These are phyloP conservation scores for Diaporthe velutina DNA, from an alignment of 2,329 filamentous ascomycete genomes.

Conservation along the genomic window DNA sequence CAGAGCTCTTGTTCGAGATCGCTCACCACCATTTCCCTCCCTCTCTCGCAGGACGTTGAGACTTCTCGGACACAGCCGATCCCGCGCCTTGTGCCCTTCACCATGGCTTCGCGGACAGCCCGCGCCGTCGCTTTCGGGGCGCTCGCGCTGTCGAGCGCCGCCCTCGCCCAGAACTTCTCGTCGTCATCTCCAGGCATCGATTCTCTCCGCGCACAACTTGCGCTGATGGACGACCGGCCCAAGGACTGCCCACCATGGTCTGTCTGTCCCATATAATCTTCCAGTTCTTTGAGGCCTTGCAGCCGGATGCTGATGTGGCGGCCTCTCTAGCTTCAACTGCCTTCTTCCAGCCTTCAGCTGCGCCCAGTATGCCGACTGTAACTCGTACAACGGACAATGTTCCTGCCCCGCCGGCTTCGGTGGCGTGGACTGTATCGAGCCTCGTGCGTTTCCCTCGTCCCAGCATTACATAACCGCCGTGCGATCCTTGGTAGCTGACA, in stretches of 20 bases:
- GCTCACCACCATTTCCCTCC: background rate
- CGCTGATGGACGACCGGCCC: slow-evolving; percentile 80
- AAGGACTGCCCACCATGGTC: slow-evolving; percentile 84
- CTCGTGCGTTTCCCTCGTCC: slow-evolving; percentile 63
- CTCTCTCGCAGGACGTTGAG: slow-evolving; percentile 16
- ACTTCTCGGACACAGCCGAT: background rate
- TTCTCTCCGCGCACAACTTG: slow-evolving; percentile 74
- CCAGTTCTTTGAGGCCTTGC: slow-evolving; percentile 37
- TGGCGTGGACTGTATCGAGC: slow-evolving; percentile 91
- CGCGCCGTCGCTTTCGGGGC: slow-evolving; percentile 55
- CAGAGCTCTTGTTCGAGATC: background rate
- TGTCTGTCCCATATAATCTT: slow-evolving; percentile 44
- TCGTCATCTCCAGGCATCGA: slow-evolving; percentile 57
- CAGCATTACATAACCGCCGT: background rate
- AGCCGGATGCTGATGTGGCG: slow-evolving; percentile 38
- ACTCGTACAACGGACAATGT: slow-evolving; percentile 92
- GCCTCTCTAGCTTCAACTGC: slow-evolving; percentile 87
- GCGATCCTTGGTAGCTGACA: slow-evolving; percentile 33
- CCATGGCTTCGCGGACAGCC: slow-evolving; percentile 55
- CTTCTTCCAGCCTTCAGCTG: slow-evolving; percentile 93
- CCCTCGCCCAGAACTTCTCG: slow-evolving; percentile 67
- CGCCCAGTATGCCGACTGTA: slow-evolving; percentile 90
- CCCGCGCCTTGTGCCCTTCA: slow-evolving; percentile 39
- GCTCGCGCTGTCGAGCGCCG: slow-evolving; percentile 56
- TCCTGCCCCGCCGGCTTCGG: slow-evolving; percentile 92